Evolutionary conservation across 2,329 filamentous ascomycete genomes (phyloP), one percentile per base, ranked within the genome.

Genomic region (Geosmithia morbida): DNA sequence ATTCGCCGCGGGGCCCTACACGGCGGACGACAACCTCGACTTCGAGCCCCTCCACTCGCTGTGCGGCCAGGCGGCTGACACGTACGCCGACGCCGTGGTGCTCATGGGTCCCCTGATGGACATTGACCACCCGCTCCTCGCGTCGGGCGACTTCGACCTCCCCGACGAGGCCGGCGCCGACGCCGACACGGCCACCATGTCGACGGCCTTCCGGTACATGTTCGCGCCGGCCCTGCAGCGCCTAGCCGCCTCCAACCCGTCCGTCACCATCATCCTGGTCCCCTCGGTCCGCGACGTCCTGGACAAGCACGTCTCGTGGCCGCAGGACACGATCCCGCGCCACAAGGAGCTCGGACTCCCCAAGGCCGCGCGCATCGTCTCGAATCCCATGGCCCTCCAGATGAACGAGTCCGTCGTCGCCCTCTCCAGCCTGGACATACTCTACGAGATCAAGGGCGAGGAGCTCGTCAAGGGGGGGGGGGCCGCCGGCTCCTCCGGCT

Each of bases 101-200:
- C 71, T 98, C 8, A 70, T 77, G 3, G 92, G 92, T 0, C 92
- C 92, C 0, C 96, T 98, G 61, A 73, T 98, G 53, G 92, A 97
- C 60, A 72, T 84, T 37, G 88, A 96, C 55, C 92, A 98, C 60
- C 90, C 92, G 0, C 71, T 94, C 22, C 77, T 98, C 47, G 86
- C 87, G 20, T 75, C 77, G 16, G 83, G 87, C 52, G 84, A 90
- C 65, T 83, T 90, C 59, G 79, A 90, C 57, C 71, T 88, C 49
- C 82, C 84, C 40, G 75, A 81, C 20, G 76, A 82, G 46, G 75
- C 76, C 49, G 69, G 69, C 59, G 29, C 7, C 57, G 77, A 96
- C 49, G 79, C 84, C 0, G 87, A 96, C 60, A 81, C 80, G 14
- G 83, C 82, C 2, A 94, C 85, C 19, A 77, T 97, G 66, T 71